Evolutionary conservation across 768 basidiomycete genomes (phyloP), one percentile per base, ranked within the genome.

Genomic region (Calocybe cyanea): DNA sequence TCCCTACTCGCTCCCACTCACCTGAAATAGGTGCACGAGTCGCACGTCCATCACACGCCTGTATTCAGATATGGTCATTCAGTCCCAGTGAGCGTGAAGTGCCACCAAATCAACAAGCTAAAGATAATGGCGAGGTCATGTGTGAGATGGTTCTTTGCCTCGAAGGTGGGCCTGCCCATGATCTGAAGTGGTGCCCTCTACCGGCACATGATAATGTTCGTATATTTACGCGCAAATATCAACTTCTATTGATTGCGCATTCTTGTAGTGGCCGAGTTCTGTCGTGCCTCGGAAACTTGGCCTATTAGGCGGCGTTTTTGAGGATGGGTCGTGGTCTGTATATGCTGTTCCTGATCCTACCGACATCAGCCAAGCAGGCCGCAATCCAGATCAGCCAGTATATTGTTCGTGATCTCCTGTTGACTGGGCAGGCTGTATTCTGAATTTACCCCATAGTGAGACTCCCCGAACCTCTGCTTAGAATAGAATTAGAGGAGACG

Each of bases 181-280:
- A 89, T 40, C 60, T 94, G 11, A 92, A 86, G 64, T 98, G 95
- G 94, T 94, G 94, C 63, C 95, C 95, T 2, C 61, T 92, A 21
- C 92, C 93, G 0, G 81, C 86, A 14, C 79, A 90, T 54, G 90
- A 91, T 51, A 50, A 57, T 32, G 70, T 73, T 46, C 45, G 64
- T 58, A 2, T 23, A 43, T 15, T 37, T 17, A 6, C 41, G 13
- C 28, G 23, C 36, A 15, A 24, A 13, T 31, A 40, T 23, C 19
- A 41, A 10, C 24, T 21, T 15, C 15, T 34, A 24, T 45, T 41
- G n/a, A 35, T 13, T 34, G 3, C 13, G 2, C 17, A 32, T 35
- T 18, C 5, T 18, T 23, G 30, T 36, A 57, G 57, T 38, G 32
- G n/a, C 25, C 53, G 19, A 36, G 28, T 28, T 11, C 24, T 17